These are phyloP conservation scores for Colletotrichum camelliae DNA, from an alignment of 2,329 filamentous ascomycete species.

Conservation along the genomic window DNA sequence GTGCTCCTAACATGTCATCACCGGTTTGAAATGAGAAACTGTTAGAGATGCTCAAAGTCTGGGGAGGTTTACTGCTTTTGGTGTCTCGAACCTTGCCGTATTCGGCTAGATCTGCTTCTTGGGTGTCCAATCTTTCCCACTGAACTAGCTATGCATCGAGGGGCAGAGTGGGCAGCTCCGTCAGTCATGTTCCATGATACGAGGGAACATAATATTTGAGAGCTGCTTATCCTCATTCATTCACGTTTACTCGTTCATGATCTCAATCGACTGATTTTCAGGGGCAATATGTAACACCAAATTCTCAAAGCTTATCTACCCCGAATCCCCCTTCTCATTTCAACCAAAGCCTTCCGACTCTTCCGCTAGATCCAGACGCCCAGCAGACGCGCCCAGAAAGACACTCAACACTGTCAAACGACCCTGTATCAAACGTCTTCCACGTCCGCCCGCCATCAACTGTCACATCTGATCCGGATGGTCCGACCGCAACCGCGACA, in stretches of 20 bases:
- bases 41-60: background rate
- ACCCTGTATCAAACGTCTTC: constrained; percentile 31
- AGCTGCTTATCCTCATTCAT: background rate
- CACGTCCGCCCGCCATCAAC: constrained; percentile 33
- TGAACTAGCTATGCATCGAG: background rate
- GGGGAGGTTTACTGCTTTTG: background rate
- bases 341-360: constrained; percentile 26
- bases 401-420: constrained; percentile 37
- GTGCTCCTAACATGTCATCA: background rate
- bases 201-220: background rate
- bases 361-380: constrained; percentile 34
- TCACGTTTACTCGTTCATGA: background rate
- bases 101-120: background rate
- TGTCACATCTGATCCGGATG: constrained; percentile 35
- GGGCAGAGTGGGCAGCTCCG: background rate
- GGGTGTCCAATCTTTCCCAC: background rate
- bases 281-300: background rate
- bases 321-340: background rate
- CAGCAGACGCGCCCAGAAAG: constrained; percentile 30
- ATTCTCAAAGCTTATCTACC: background rate
- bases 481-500: constrained; percentile 35
- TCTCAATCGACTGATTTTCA: background rate
- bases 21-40: background rate
- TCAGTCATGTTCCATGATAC: background rate
- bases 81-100: background rate